Percentiles rank a stretch among this genome's conserved stretches.
Evolutionary conservation across 805 yeast genomes (phyloP).

Genomic region (Priceomyces castillae): DNA sequence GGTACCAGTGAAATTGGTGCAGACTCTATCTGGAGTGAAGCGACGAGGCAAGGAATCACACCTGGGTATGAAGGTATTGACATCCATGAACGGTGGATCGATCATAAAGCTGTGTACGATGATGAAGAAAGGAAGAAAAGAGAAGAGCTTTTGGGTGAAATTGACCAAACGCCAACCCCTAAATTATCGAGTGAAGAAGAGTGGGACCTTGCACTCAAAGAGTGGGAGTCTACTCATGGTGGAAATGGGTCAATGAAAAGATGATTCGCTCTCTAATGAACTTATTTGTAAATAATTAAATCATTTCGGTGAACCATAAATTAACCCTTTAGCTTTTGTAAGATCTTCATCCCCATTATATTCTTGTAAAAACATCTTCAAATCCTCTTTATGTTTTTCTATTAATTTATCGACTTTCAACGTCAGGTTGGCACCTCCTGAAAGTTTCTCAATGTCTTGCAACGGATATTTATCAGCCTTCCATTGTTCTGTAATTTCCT

Average conservation of each 20-base stretch:
- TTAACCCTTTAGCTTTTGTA: conserved; percentile 23
- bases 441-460: conserved; percentile 44
- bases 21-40: conserved; percentile 98
- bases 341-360: conserved; percentile 36
- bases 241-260: conserved; percentile 5
- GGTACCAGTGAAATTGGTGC: conserved; percentile 95
- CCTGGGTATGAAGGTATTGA: conserved; percentile 54
- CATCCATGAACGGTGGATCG: conserved; percentile 95
- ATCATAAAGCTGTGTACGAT: conserved; percentile 75
- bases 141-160: conserved; percentile 36
- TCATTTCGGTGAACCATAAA: neutral
- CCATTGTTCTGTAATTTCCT: conserved; percentile 54
- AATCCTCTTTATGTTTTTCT: conserved; percentile 16
- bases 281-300: conserved; percentile 3
- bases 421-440: conserved; percentile 44
- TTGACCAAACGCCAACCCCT: conserved; percentile 30
- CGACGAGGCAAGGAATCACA: conserved; percentile 73
- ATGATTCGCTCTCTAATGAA: neutral
- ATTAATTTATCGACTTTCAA: conserved; percentile 40
- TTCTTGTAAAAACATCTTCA: conserved; percentile 38
- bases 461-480: conserved; percentile 62
- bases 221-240: conserved; percentile 27
- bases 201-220: conserved; percentile 50
- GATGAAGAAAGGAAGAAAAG: conserved; percentile 43
- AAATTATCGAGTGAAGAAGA: conserved; percentile 61